phyloP scores from a whole-genome alignment of 352 stramenopile species.

The Globisporangium barbulae region DNA sequence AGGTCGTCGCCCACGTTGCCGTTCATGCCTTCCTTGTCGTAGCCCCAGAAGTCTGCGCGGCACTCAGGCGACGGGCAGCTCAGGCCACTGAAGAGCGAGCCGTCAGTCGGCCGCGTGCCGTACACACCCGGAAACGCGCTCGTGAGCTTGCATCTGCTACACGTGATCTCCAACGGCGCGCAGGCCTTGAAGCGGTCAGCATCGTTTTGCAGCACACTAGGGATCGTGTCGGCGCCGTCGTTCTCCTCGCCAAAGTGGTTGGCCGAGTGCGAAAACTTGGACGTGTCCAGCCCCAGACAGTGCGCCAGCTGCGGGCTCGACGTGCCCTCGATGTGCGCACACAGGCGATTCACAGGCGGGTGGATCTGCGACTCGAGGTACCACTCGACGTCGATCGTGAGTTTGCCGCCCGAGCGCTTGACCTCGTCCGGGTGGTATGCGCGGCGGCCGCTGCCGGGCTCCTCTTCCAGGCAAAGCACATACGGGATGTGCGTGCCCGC shows the following conservation, averaged over 20 bases:
- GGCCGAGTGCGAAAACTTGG: constrained; percentile 89
- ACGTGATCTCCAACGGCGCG: constrained; percentile 69
- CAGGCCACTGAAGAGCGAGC: constrained; percentile 43
- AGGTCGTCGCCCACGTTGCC: constrained; percentile 73
- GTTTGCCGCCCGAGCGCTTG: constrained; percentile 61
- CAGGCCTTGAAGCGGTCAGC: constrained; percentile 89
- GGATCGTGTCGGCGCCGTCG: constrained; percentile 81
- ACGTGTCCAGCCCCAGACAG: constrained; percentile 95
- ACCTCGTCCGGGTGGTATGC: constrained; percentile 90
- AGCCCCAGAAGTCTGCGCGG: constrained; percentile 80
- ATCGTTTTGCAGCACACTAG: constrained; percentile 86
- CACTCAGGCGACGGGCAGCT: constrained; percentile 64
- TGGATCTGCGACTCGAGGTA: constrained; percentile 97
- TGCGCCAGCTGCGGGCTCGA: constrained; percentile 93
- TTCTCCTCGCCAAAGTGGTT: constrained; percentile 85
- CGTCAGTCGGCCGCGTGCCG: constrained; percentile 31
- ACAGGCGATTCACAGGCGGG: constrained; percentile 97
- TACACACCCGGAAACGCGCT: constrained; percentile 79
- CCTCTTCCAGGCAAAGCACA: constrained; percentile 92
- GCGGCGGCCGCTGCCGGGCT: constrained; percentile 62
- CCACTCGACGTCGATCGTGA: constrained; percentile 95
- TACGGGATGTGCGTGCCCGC: constrained; percentile 99
- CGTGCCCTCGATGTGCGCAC: constrained; percentile 98
- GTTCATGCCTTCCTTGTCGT: constrained; percentile 71
- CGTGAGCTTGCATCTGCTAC: constrained; percentile 54